Percentiles rank a stretch among this genome's conserved stretches.
These are phyloP conservation scores for Paecilomyces formosus DNA, from an alignment of 2,329 filamentous ascomycete species.

Conservation along the genomic window DNA sequence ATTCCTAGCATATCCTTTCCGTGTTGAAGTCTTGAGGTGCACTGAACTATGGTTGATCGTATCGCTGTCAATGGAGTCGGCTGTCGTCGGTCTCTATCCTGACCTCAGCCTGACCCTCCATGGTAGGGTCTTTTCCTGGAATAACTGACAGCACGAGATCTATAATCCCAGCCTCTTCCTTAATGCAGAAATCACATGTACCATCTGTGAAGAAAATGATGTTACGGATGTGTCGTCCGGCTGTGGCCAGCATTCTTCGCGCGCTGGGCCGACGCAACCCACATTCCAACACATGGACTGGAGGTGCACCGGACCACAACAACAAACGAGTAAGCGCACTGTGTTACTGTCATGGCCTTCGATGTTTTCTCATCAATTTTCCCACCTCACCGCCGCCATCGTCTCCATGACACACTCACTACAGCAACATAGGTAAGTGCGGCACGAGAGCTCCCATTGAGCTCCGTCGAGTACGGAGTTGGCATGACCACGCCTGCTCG, in stretches of 20 bases:
- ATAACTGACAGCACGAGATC: background rate
- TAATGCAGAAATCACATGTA: background rate
- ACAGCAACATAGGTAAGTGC: background rate
- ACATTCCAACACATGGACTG: constrained; percentile 17
- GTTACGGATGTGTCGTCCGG: background rate
- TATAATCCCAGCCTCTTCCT: background rate
- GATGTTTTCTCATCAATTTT: background rate
- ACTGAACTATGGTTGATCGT: background rate
- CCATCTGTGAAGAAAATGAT: background rate
- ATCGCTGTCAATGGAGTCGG: background rate
- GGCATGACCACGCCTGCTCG: background rate
- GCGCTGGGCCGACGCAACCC: constrained; percentile 16
- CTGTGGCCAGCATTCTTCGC: constrained; percentile 22
- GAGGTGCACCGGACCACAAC: constrained; percentile 11
- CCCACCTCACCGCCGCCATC: background rate
- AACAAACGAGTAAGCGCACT: constrained; percentile 19
- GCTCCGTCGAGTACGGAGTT: constrained; percentile 5
- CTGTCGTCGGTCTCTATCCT: background rate
- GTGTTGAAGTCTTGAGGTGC: background rate
- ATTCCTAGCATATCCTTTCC: background rate
- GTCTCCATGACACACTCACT: background rate
- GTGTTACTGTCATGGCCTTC: background rate
- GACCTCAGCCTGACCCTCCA: background rate
- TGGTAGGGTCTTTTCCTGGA: background rate
- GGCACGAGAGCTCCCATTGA: background rate